phyloP scores from a whole-genome alignment of 2,329 filamentous ascomycete species.

The Pseudocercospora ulei region DNA sequence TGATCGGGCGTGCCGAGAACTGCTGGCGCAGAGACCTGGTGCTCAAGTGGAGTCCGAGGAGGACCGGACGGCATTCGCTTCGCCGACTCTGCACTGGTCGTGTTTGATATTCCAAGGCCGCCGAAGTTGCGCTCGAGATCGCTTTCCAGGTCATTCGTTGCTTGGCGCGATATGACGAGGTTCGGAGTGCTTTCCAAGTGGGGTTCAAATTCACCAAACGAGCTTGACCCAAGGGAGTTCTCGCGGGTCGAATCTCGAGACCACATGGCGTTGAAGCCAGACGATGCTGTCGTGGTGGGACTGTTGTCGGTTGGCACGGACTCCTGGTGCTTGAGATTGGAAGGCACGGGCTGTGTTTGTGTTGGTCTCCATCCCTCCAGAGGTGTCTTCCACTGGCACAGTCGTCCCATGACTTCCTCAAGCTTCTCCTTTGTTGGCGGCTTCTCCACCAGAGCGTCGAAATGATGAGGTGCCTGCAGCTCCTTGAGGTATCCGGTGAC shows the following conservation, averaged over 20 bases:
- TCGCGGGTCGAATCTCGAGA: conserved; percentile 43
- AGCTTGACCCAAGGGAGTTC: conserved; percentile 78
- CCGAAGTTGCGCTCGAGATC: conserved; percentile 44
- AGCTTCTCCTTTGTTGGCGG: conserved; percentile 88
- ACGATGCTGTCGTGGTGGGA: conserved; percentile 66
- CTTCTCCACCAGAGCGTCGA: conserved; percentile 91
- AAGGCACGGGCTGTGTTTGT: conserved; percentile 45
- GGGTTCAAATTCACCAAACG: conserved; percentile 78
- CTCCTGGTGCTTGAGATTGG: conserved; percentile 53
- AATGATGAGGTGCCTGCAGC: conserved; percentile 86
- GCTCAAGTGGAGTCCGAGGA: conserved; percentile 48
- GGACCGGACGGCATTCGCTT: conserved; percentile 20
- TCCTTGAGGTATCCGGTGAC: conserved; percentile 98
- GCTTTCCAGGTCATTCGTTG: conserved; percentile 56
- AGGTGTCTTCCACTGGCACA: conserved; percentile 90
- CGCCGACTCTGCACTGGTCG: conserved; percentile 19
- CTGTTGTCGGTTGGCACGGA: conserved; percentile 63
- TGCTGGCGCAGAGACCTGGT: conserved; percentile 58
- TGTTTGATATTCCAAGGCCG: conserved; percentile 58
- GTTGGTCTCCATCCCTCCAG: conserved; percentile 48
- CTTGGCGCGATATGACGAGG: conserved; percentile 58
- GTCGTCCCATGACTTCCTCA: conserved; percentile 71
- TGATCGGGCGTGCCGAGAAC: conserved; percentile 24
- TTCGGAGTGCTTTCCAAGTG: conserved; percentile 69
- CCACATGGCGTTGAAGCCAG: conserved; percentile 51